Evolutionary conservation across 2,329 filamentous ascomycete species (phyloP).

Genomic region (Talaromyces piceae): DNA sequence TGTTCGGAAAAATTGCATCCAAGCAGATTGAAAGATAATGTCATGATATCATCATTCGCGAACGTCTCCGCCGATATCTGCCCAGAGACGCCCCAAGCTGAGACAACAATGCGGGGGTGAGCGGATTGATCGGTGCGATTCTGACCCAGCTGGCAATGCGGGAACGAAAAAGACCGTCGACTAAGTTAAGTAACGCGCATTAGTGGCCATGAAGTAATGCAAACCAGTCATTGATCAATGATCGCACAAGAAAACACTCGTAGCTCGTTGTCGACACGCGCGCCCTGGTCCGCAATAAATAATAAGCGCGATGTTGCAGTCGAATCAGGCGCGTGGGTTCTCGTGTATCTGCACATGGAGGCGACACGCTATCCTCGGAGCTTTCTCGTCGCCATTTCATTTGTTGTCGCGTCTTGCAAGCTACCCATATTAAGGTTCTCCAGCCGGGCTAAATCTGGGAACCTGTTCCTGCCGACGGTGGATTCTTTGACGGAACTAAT

Average conservation of each 20-base stretch:
- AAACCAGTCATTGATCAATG: no score
- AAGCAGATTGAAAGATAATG: neutral
- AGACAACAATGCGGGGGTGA: neutral
- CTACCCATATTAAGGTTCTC: neutral
- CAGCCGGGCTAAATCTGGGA: neutral
- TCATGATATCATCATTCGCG: neutral
- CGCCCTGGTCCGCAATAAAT: neutral
- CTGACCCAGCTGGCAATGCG: neutral
- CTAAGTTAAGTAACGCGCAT: neutral
- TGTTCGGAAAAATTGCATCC: neutral
- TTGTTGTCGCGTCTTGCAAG: neutral
- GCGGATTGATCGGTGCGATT: neutral
- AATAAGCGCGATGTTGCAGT: neutral
- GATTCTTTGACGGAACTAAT: no score
- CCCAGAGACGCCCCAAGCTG: neutral
- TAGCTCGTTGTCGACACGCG: neutral
- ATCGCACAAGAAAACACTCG: neutral
- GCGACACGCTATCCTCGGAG: neutral
- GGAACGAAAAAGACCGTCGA: neutral
- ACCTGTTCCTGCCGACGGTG: neutral
- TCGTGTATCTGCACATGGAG: neutral
- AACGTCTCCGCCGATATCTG: neutral
- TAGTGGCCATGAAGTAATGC: neutral
- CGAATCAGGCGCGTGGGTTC: slow-evolving; percentile 1
- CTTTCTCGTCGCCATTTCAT: neutral